Base-by-base conservation (phyloP, 108 stramenopile species). In the Fistulifera solaris region DNA sequence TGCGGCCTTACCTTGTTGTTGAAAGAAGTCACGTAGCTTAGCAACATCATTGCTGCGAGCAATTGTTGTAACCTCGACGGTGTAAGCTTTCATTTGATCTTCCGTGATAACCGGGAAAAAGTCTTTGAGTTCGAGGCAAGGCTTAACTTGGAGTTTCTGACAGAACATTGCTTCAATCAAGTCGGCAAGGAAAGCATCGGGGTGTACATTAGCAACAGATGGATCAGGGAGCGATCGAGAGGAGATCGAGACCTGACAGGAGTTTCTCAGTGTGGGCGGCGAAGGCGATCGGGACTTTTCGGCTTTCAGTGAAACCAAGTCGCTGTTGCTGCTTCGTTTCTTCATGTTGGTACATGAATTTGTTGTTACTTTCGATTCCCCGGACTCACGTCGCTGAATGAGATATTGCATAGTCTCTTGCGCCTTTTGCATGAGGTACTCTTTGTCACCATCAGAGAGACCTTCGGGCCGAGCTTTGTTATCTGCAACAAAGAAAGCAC, bases 1-100 rank as follows among this genome's bases (percentile, higher is more conserved):
- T 8, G 44, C 54, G 2, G 43, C 25, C 42, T 55, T 68, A 38
- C 57, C 66, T 12, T 45, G 51, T n/a, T 40, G 45, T 27, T 18
- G 59, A 28, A 53, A 41, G 15, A 79, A 40, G 7, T 59, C 27
- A 43, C 72, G 67, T 2, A 89, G 64, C 8, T 38, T 28, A 5
- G 68, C 67, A 0, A 85, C 59, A 27, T 89, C 63, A 40, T 67
- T 68, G 26, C 69, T 53, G 13, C 83, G 76, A n/a, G 67, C 71
- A 4, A 76, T 76, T 11, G 56, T 46, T 0, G 85, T 59, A n/a
- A 77, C 72, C 23, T 74, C 56, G 8, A 52, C 65, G 27, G 43
- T 68, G 65, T 83, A 89, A 39, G 81, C 73, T 16, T 62, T 70
- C 47, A 81, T 69, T 54, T 89, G 79, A 12, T 76, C 81, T 15